Evolutionary conservation across 495 filamentous ascomycete species (phyloP), one percentile per base, ranked within the genome.

Genomic region (Penicillium angulare): DNA sequence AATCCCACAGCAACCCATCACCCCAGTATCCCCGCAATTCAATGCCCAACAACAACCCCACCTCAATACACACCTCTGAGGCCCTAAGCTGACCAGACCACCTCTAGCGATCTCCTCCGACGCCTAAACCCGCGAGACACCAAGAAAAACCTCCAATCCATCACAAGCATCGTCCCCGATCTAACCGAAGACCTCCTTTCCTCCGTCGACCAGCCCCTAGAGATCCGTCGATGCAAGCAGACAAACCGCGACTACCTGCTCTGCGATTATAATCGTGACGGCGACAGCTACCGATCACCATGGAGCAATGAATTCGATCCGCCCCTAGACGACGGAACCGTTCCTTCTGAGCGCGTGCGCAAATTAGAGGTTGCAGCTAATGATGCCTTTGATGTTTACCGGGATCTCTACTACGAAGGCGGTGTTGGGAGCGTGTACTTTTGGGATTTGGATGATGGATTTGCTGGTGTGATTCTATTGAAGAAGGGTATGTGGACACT

Each of bases 211-310:
- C 90, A 96, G 67, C 95, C 95, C 39, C 85, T 99, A 18, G 84
- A 89, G 42, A 79, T 93, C 39, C 85, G 85, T 50, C 87, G 87
- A 53, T 97, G 93, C 77, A 77, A 79, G 47, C 88, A 91, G 69
- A 89, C 88, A 47, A 90, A 88, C 53, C 87, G 92, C 46, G 93
- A 97, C 74, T 99, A 96, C 75, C 83, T 99, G 33, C 88, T 96
- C 54, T 99, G 93, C 78, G 93, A 99, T 79, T 99, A 97, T 78
- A 99, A 99, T 79, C 90, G 93, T 44, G 93, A 99, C 72, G 95
- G 95, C 44, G 93, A 97, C 70, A 91, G 86, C 73, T 95, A 95
- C 78, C 87, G 93, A 26, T 93, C 88, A 54, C 93, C 93, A 26
- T 99, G 93, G 93, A 92, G 86, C 75, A 97, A 97, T 71, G 89